A percentile compares a stretch with the other conserved stretches of the same genome.
phyloP scores from a whole-genome alignment of 768 basidiomycete genomes.

The Sporobolomyces phaffii region DNA sequence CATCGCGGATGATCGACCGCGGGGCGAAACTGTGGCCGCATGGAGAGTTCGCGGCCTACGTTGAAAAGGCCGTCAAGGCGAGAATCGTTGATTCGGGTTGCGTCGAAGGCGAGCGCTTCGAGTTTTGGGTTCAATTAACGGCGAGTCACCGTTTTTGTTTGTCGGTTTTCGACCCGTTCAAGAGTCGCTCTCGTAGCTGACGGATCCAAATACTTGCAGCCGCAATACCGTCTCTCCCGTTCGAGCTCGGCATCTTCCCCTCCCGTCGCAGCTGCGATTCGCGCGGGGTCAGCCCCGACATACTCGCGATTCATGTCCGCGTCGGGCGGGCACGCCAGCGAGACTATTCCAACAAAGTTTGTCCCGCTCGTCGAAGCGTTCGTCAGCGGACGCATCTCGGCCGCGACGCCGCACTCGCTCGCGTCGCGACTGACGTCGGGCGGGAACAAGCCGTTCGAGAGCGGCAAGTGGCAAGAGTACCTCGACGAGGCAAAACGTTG shows the following conservation, averaged over 20 bases:
- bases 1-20: not conserved
- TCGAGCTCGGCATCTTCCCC: too few species aligned
- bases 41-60: not conserved
- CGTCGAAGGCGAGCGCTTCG: not conserved
- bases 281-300: too few species aligned
- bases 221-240: not conserved
- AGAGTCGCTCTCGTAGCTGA: too few species aligned
- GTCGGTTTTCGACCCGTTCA: not conserved
- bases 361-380: conserved; percentile 1
- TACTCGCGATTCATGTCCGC: not conserved
- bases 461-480: not conserved
- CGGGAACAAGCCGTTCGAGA: conserved; percentile 1
- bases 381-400: not conserved
- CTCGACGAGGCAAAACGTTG: not conserved
- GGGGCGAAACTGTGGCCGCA: not conserved
- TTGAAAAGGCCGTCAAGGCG: not conserved
- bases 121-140: conserved; percentile 6
- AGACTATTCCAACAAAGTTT: not conserved
- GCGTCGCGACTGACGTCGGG: not conserved
- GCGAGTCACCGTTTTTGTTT: too few species aligned
- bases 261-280: too few species aligned
- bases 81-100: not conserved
- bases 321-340: not conserved
- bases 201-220: too few species aligned
- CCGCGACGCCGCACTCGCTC: not conserved